Evolutionary conservation across 441 rosid species (phyloP), one percentile per base, ranked within the genome.

Genomic region (Gossypium aridum): DNA sequence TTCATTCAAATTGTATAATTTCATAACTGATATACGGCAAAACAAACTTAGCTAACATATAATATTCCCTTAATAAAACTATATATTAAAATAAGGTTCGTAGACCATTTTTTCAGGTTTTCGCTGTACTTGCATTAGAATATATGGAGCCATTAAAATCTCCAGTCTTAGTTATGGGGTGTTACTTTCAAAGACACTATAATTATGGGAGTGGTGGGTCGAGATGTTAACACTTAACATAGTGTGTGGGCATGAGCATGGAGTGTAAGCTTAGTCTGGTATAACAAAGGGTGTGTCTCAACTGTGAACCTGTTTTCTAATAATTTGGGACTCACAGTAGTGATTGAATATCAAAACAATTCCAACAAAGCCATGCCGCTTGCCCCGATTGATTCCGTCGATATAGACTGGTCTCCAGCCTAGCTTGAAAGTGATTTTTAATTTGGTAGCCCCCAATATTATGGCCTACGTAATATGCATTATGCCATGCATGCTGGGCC

Each of bases 311-410:
- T 54, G n/a, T 34, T 61, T 49, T 14, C 70, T 67, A 80, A 71
- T 53, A 70, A 75, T 78, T 70, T 70, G 70, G 62, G 45, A 37
- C 45, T 37, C 45, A 37, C n/a, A n/a, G 23, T 10, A 37, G 19
- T 62, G 20, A 25, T 60, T 72, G 16, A 7, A 57, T 45, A 47
- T 53, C 66, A 37, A 37, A 74, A 47, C 67, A 68, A 72, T 51
- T 43, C 80, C 79, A 77, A 78, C 79, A 77, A 76, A 43, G 79
- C 80, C 84, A 82, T 82, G 84, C 81, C 23, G 79, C 73, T 81
- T 72, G 74, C 76, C 77, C 20, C 14, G 53, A 31, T 73, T 63
- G 59, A 66, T 25, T 14, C 39, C 70, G 26, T 49, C 13, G 75
- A 72, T 74, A 39, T 73, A 59, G 26, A 78, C 71, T 31, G n/a